Percentiles rank a stretch among this genome's conserved stretches.
phyloP scores from a whole-genome alignment of 768 basidiomycete genomes.

The Agaricus bisporus region DNA sequence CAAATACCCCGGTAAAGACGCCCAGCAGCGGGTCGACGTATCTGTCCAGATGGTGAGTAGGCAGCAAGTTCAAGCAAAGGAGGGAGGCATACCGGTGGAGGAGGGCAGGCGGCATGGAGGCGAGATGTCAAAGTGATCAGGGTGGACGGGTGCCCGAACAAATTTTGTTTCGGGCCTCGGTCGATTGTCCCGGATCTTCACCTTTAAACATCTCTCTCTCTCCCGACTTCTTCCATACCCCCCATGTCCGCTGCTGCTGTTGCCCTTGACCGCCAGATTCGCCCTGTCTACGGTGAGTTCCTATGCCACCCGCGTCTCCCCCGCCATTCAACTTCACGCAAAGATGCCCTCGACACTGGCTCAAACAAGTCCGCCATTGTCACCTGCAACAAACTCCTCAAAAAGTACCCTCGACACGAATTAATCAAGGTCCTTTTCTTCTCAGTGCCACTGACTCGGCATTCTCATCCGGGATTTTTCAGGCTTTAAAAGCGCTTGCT shows the following conservation, averaged over 20 bases:
- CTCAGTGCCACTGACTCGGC: not conserved
- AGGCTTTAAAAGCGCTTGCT: constrained; percentile 84
- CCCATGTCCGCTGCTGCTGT: constrained; percentile 47
- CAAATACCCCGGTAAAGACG: constrained; percentile 70
- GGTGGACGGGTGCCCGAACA: not conserved
- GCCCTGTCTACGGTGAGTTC: constrained; percentile 73
- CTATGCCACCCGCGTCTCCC: constrained; percentile 2
- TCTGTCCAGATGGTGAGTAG: constrained; percentile 28
- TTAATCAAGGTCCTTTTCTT: constrained; percentile 55
- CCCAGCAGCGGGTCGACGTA: constrained; percentile 68
- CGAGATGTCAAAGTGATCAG: constrained; percentile 9
- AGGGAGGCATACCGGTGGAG: constrained; percentile 24
- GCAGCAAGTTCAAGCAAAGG: constrained; percentile 26
- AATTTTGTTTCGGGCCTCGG: constrained; percentile 7
- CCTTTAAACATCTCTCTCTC: not conserved
- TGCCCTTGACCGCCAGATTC: constrained; percentile 76
- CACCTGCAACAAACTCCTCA: constrained; percentile 81
- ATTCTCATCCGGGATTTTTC: constrained; percentile 7
- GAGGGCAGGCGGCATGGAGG: constrained; percentile 4
- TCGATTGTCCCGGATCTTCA: constrained; percentile 7
- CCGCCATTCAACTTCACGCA: not conserved
- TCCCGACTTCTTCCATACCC: constrained; percentile 1
- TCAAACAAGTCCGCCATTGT: constrained; percentile 85
- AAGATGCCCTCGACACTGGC: constrained; percentile 82
- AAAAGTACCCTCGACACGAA: constrained; percentile 73